Percentiles rank a stretch among this genome's conserved stretches.
phyloP scores from a whole-genome alignment of 2,329 filamentous ascomycete genomes.

The Aulographum hederae region DNA sequence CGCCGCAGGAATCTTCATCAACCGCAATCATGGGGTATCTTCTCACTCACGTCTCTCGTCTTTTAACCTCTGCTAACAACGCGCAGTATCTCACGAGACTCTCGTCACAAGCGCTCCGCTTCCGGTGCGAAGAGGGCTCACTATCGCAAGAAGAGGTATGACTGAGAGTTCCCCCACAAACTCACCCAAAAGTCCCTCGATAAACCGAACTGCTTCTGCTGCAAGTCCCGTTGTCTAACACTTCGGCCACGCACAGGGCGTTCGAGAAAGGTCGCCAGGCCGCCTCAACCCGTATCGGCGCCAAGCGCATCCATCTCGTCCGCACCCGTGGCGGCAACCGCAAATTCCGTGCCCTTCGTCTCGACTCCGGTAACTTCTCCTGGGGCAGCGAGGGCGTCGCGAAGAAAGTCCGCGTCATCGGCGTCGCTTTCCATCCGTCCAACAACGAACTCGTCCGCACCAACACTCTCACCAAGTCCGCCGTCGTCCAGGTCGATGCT shows the following conservation, averaged over 20 bases:
- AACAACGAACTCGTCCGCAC: conserved; percentile 99
- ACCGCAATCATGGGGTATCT: conserved; percentile 32
- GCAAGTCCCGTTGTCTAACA: conserved; percentile 52
- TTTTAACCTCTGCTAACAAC: conserved; percentile 16
- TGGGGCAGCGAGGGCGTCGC: conserved; percentile 96
- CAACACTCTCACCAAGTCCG: conserved; percentile 98
- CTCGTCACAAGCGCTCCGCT: conserved; percentile 98
- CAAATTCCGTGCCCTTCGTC: conserved; percentile 98
- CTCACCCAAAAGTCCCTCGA: conserved; percentile 11
- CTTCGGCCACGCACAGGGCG: conserved; percentile 63
- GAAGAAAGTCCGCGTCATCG: conserved; percentile 98
- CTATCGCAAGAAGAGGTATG: conserved; percentile 41
- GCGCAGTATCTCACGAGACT: conserved; percentile 92
- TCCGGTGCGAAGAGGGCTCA: conserved; percentile 74
- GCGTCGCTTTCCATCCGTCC: conserved; percentile 94
- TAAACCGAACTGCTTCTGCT: conserved; percentile 44
- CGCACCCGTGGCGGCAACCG: conserved; percentile 96
- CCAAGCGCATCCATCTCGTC: conserved; percentile 92
- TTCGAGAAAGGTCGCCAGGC: conserved; percentile 99
- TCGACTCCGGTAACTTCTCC: conserved; percentile 98
- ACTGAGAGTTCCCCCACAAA: too few species aligned
- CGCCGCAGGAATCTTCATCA: too few species aligned
- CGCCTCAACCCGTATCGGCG: conserved; percentile 97
- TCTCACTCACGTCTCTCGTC: conserved; percentile 3
- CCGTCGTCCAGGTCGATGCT: conserved; percentile 97